Evolutionary conservation across 306 rosid species (phyloP), one percentile per base, ranked within the genome.

Genomic region (Sesbania bispinosa): DNA sequence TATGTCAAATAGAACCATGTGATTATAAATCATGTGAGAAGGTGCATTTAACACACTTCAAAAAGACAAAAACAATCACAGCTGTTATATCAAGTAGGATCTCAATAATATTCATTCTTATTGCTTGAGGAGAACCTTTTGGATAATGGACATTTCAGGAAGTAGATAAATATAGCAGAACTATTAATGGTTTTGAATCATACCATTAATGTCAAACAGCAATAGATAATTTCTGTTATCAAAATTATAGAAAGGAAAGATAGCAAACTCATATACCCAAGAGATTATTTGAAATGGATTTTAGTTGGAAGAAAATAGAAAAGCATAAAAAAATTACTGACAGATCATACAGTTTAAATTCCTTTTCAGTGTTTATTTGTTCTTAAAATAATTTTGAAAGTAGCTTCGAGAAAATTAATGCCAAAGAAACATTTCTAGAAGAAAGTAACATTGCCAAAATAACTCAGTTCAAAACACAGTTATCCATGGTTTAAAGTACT

Each of bases 141-240:
- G 42, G 52, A 36, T 27, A 42, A 52, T 26, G 20, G 19, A 36
- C 33, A 48, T 6, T 33, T 58, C 53, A 46, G 27, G 55, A 57
- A 33, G 52, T 15, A 19, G 62, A 58, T 24, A 35, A 46, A 47
- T 23, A 76, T 47, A 53, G 36, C 69, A 76, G 62, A 57, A 76
- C 21, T 1, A 20, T 53, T 75, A 29, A 59, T 53, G 59, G 73
- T 53, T 74, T 26, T 38, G 30, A 50, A 63, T 52, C 41, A 27
- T 23, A 24, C 24, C 14, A 45, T 27, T 64, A n/a, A 26, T 26
- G 26, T 43, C 35, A 23, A 7, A 41, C 47, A 13, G 5, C n/a
- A 41, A 21, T 5, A 41, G 52, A 41, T 4, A 1, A 36, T 36
- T 61, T 38, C 30, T 6, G 30, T 10, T 7, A 61, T 23, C 42